Percentiles rank a stretch among this genome's conserved stretches.
phyloP scores from a whole-genome alignment of 306 rosid genomes.

The Trifolium fragiferum region DNA sequence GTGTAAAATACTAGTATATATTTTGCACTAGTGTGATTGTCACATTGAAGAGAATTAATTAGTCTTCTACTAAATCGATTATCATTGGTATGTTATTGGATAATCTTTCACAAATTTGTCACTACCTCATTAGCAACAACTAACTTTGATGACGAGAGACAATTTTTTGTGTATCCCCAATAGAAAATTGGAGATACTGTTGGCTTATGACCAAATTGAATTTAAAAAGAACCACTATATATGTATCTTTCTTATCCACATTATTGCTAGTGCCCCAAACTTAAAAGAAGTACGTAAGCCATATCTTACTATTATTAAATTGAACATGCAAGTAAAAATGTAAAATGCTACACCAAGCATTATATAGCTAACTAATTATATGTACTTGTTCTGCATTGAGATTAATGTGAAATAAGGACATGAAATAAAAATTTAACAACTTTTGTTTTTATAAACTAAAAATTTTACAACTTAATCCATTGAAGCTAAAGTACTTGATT shows the following conservation, averaged over 20 bases:
- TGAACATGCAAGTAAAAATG: conserved; percentile 41
- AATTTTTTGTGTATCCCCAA: conserved; percentile 35
- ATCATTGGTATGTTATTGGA: conserved; percentile 24
- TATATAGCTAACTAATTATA: conserved; percentile 3
- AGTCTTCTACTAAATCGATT: not conserved
- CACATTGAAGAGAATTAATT: no score
- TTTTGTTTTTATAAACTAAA: no score
- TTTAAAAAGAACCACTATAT: conserved; percentile 38
- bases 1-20: no score
- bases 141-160: conserved; percentile 39
- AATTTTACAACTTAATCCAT: no score
- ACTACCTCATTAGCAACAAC: conserved; percentile 17
- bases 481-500: no score
- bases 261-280: conserved; percentile 55
- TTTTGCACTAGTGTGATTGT: no score
- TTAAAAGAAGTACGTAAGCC: conserved; percentile 58
- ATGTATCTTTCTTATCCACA: conserved; percentile 53
- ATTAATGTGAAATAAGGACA: not conserved
- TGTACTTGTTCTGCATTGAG: not conserved
- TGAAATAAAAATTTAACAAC: not conserved
- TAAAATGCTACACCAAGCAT: conserved; percentile 30
- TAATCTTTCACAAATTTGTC: conserved; percentile 35
- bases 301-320: conserved; percentile 21
- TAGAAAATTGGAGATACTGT: conserved; percentile 32
- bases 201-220: conserved; percentile 21